Evolutionary conservation across 805 yeast genomes (phyloP).

Genomic region (Metschnikowia gruessii): DNA sequence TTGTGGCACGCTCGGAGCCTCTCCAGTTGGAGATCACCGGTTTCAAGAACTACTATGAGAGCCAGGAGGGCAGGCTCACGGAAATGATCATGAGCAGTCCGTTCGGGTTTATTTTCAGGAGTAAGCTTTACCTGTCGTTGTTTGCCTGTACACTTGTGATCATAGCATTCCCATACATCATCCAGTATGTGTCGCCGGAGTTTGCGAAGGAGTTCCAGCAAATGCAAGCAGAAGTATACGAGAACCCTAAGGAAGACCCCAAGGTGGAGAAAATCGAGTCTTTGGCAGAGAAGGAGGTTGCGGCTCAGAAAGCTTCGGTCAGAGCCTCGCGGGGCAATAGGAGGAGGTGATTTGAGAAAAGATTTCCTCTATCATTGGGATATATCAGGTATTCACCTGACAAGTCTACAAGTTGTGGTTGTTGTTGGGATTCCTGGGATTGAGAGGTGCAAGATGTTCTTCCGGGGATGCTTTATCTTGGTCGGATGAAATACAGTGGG

Average conservation of each 20-base stretch:
- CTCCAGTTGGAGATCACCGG: constrained; percentile 23
- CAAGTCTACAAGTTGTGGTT: too few species aligned
- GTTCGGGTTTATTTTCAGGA: constrained; percentile 40
- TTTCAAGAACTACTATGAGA: constrained; percentile 35
- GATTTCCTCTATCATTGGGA: too few species aligned
- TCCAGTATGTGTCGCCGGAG: constrained; percentile 35
- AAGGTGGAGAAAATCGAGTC: background rate
- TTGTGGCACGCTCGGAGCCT: constrained; percentile 19
- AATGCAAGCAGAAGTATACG: constrained; percentile 10
- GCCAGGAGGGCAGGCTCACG: constrained; percentile 26
- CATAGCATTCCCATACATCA: constrained; percentile 32
- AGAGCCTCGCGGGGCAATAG: background rate
- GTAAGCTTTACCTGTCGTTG: constrained; percentile 33
- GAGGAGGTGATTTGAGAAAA: background rate
- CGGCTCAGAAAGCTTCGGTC: background rate
- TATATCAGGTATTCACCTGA: too few species aligned
- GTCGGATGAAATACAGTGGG: too few species aligned
- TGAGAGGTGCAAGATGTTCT: too few species aligned
- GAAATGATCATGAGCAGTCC: constrained; percentile 40
- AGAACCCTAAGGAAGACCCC: background rate
- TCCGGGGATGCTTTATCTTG: too few species aligned
- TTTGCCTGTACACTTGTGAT: constrained; percentile 29
- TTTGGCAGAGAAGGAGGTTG: background rate
- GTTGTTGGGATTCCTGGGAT: too few species aligned
- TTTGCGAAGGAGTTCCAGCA: constrained; percentile 33